phyloP scores from a whole-genome alignment of 176 grass and related monocot species.

The Stipa capillata region DNA sequence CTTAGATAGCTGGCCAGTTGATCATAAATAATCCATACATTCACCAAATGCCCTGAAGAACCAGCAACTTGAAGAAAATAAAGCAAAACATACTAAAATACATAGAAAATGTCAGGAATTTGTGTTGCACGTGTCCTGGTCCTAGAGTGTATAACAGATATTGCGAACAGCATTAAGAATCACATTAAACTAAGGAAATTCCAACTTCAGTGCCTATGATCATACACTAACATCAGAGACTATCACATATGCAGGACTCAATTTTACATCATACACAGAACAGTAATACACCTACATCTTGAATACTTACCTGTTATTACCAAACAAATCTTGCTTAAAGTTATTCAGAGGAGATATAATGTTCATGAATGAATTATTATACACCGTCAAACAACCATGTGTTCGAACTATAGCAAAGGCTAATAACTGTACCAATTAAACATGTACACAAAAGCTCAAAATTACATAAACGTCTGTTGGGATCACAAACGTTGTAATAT shows the following conservation, averaged over 20 bases:
- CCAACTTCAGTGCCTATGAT: background rate
- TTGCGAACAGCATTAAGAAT: background rate
- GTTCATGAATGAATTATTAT: no score
- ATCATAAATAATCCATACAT: background rate
- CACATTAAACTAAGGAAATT: background rate
- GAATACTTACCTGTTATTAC: background rate
- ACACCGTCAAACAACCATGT: no score
- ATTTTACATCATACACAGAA: background rate
- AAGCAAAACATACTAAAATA: background rate
- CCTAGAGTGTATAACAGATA: background rate
- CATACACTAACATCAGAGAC: background rate
- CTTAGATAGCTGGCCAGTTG: background rate
- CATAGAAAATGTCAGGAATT: background rate
- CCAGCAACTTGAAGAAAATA: background rate
- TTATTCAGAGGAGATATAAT: no score
- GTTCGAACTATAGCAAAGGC: background rate
- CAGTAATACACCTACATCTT: background rate
- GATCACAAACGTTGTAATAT: background rate
- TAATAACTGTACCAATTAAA: background rate
- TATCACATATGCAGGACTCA: background rate
- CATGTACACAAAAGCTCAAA: background rate
- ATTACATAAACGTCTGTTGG: background rate
- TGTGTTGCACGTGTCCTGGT: background rate
- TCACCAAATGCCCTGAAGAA: background rate
- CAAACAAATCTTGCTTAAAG: no score